These are phyloP conservation scores for Colletotrichum sp. DNA, from an alignment of 2,329 filamentous ascomycete genomes.

Conservation along the genomic window DNA sequence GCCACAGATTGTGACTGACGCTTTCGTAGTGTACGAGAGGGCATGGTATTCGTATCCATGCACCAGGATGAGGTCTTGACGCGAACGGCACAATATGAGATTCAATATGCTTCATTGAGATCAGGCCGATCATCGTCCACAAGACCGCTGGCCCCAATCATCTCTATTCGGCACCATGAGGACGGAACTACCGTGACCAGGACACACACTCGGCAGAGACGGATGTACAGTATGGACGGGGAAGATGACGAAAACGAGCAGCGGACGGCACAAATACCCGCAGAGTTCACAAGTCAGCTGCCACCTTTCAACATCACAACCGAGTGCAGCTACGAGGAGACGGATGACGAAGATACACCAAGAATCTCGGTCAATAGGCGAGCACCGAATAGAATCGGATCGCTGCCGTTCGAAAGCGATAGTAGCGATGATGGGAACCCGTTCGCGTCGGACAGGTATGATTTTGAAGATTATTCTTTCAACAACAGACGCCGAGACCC, in stretches of 20 bases:
- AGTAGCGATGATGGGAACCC: constrained; percentile 40
- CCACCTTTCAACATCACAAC: constrained; percentile 61
- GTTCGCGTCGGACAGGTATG: constrained; percentile 33
- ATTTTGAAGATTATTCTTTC: constrained; percentile 32
- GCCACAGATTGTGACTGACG: constrained; percentile 12
- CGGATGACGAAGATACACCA: constrained; percentile 37
- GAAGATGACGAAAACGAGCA: constrained; percentile 49
- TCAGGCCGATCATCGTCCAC: constrained; percentile 22
- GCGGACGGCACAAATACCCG: constrained; percentile 60
- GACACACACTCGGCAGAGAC: constrained; percentile 47
- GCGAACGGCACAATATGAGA: constrained; percentile 76
- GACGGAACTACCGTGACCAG: constrained; percentile 54
- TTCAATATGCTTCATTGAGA: constrained; percentile 60
- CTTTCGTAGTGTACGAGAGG: constrained; percentile 76
- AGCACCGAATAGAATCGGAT: constrained; percentile 57
- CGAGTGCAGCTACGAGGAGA: constrained; percentile 66
- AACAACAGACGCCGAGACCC: constrained; percentile 26
- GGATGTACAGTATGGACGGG: constrained; percentile 46
- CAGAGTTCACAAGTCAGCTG: constrained; percentile 54
- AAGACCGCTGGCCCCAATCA: constrained; percentile 36
- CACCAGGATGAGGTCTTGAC: constrained; percentile 75
- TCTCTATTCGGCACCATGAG: constrained; percentile 58
- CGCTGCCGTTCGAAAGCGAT: constrained; percentile 59
- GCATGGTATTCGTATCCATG: constrained; percentile 93
- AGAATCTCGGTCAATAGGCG: constrained; percentile 35